Evolutionary conservation across 2,329 filamentous ascomycete genomes (phyloP).

Genomic region (Botrytis paeoniae): DNA sequence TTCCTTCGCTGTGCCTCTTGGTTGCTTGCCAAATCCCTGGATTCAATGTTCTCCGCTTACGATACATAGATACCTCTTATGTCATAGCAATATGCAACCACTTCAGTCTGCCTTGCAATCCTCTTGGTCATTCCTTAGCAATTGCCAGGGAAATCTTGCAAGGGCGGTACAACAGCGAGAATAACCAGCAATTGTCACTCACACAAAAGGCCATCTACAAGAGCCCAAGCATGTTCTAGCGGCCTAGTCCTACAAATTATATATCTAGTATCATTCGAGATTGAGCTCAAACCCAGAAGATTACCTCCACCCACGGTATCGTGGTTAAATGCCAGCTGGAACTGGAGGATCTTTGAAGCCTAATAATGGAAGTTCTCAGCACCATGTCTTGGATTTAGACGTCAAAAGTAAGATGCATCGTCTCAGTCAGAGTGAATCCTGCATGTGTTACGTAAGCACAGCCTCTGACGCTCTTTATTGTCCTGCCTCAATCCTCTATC

Average conservation of each 20-base stretch:
- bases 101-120: not conserved
- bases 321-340: not conserved
- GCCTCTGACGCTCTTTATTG: not conserved
- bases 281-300: not conserved
- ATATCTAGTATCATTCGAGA: not conserved
- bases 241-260: not conserved
- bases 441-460: constrained; percentile 1
- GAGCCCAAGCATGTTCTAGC: not conserved
- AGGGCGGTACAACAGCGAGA: not conserved
- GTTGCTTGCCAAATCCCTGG: not conserved
- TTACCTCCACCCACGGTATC: not conserved
- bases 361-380: not conserved
- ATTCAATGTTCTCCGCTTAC: not conserved
- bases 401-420: not conserved
- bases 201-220: not conserved
- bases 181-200: not conserved
- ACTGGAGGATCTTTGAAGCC: not conserved
- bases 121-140: not conserved
- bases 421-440: not conserved
- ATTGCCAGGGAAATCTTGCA: not conserved
- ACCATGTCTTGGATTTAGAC: not conserved
- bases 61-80: not conserved
- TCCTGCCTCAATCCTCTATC: not conserved
- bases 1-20: not conserved
- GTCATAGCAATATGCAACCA: not conserved